Base-by-base conservation (phyloP, 306 rosid genomes). In the Carpinus fangiana region DNA sequence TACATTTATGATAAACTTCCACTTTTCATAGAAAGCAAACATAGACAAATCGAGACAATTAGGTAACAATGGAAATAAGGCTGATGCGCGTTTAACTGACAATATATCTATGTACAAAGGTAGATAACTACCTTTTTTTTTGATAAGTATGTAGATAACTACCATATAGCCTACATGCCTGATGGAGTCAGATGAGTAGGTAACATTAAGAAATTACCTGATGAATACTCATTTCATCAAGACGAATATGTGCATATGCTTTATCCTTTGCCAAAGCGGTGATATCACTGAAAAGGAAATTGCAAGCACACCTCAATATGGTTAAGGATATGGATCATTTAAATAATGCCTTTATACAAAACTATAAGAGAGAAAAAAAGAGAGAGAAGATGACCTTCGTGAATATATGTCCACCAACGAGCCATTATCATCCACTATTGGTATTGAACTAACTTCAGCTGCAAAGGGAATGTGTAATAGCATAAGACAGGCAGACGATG, bases 251-350 rank as follows among this genome's bases (percentile, higher is more conserved):
- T 73, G 95, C 80, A 84, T 93, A 93, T 60, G 93, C 95, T 87
- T 81, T 93, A 72, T 91, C 93, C 83, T 88, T 91, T 43, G 98
- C 98, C 92, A 93, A 88, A 78, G 95, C 92, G 62, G 98, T 93
- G 76, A 93, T 91, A 66, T 93, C 97, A 59, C 98, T 93, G 83
- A 47, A 73, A 86, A 81, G 70, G 78, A 79, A 82, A 80, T 36
- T 65, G 65, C 6, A 59, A 53, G 75, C 45, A 70, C 7, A 5
- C n/a, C 57, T 76, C 66, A 76, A 72, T 51, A 77, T 54, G 81
- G 77, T 81, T 9, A 34, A 76, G 76, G 55, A 52, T 64, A 75
- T 31, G 72, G 31, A 62, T 52, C 14, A 65, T 20, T 46, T 11
- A 41, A 77, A 41, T 71, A 36, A 61, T 46, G 72, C 10, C 72